Evolutionary conservation across 805 yeast genomes (phyloP), one percentile per base, ranked within the genome.

Genomic region (Candida manassasensis): DNA sequence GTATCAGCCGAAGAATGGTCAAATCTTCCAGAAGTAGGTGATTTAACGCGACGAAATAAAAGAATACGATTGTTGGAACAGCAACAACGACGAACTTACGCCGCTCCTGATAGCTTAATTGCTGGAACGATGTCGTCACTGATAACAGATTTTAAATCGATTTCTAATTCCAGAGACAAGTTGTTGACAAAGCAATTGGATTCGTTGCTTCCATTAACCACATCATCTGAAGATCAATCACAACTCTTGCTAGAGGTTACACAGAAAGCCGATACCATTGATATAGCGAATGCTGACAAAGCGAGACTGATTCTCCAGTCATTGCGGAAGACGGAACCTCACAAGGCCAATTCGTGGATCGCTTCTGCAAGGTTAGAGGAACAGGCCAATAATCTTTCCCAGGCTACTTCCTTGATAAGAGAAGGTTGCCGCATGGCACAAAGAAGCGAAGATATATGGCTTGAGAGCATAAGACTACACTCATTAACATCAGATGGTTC

Each of bases 1-100:
- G 75, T 90, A 0, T 66, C 84, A 3, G 73, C 66, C 14, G 83
- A 76, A 3, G 81, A 89, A 49, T 90, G 98, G 98, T 69, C 73
- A 4, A 71, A 66, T 41, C 51, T 90, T 3, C 97, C 97, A 0
- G 96, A 87, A 43, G 93, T 86, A 2, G 84, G 87, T 1, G 97
- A 90, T 56, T 64, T 85, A 49, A 93, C 98, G 0, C 72, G 79
- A 49, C 67, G 77, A 38, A 87, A 87, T 57, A 86, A 88, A 46
- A 62, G 97, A 37, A 63, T 73, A 32, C 63, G 96, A 36, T 55
- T 77, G 29, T 68, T 78, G 36, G 73, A 75, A 31, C 82, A 80
- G 49, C 70, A 66, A 45, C 75, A 75, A 39, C 79, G 80, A 43
- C 63, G 96, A 40, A 76, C 74, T 27, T 90, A 87, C 53, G 87